Evolutionary conservation across 179 eudicot genomes (phyloP).

Genomic region (Beta macrorhiza): DNA sequence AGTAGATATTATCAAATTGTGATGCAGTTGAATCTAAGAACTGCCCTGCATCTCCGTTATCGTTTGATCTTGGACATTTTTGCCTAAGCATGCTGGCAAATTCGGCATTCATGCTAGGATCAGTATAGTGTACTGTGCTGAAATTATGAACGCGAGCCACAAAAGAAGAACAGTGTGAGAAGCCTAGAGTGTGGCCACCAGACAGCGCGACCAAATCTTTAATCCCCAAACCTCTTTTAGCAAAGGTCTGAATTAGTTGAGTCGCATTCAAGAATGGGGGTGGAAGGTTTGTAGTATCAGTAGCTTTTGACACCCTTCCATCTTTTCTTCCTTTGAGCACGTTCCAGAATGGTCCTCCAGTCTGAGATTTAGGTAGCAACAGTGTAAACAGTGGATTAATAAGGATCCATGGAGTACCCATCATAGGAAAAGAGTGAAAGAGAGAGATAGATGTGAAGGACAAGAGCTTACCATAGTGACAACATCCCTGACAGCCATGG

Average conservation of each 20-base stretch:
- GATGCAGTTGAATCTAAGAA: slow-evolving; percentile 52
- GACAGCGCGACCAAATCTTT: slow-evolving; percentile 63
- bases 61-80: slow-evolving; percentile 45
- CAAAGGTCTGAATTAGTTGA: slow-evolving; percentile 56
- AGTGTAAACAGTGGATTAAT: background rate
- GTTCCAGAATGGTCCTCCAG: slow-evolving; percentile 63
- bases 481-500: slow-evolving; percentile 58
- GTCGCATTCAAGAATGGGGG: slow-evolving; percentile 46
- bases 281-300: slow-evolving; percentile 53
- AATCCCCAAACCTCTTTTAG: slow-evolving; percentile 41
- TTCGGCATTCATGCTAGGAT: slow-evolving; percentile 49
- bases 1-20: slow-evolving; percentile 49
- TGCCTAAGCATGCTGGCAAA: slow-evolving; percentile 43
- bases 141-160: slow-evolving; percentile 49
- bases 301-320: slow-evolving; percentile 61
- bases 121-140: slow-evolving; percentile 36
- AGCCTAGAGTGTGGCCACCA: slow-evolving; percentile 75
- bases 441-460: background rate
- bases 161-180: slow-evolving; percentile 75
- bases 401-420: background rate
- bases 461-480: slow-evolving; percentile 49
- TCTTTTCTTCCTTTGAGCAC: slow-evolving; percentile 73
- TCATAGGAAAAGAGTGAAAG: background rate
- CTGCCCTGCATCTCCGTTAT: slow-evolving; percentile 49
- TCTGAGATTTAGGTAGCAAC: slow-evolving; percentile 24